Evolutionary conservation across 371 early-diverging fungal genomes (phyloP), one percentile per base, ranked within the genome.

Genomic region (Mucor racemosus): DNA sequence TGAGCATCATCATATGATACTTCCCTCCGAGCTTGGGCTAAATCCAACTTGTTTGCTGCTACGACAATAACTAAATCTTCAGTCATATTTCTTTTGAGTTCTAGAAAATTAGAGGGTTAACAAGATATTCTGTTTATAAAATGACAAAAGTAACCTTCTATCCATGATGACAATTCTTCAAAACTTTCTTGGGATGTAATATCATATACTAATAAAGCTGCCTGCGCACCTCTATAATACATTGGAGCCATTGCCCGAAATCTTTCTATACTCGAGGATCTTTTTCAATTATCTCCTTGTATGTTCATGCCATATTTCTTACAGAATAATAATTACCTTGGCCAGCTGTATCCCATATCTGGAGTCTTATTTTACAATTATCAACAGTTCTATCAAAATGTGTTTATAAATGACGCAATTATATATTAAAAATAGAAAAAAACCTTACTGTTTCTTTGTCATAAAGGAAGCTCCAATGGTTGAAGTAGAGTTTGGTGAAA

Each of bases 391-490:
- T 89, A 74, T 15, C 34, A 50, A 62, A 2, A 50, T 50, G 21
- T 21, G 44, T 50, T 33, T 62, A 44, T 19, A 42, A 39, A 50
- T 61, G 34, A 62, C 31, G 61, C 34, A 56, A 41, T 53, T 48
- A 11, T 10, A n/a, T 21, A 11, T 50, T 44, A 17, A 6, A 4
- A n/a, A 44, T 41, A 10, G 38, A 11, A 38, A 7, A 38, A 38
- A 38, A 11, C 62, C 84, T 69, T 84, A 88, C 89, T 88, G 80
- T 73, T 91, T 91, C 62, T 88, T 90, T 7, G 91, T 90, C 81
- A 90, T 88, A 71, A 92, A 92, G n/a, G 90, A 90, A 34, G 91
- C 93, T 41, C 93, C 93, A 68, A 92, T 91, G 44, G 93, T 92
- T 21, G 91, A 91, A n/a, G 91, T 87, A 53, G 88, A 90, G 69